These are phyloP conservation scores for Podospora bellae-mahoneyi DNA, from an alignment of 495 filamentous ascomycete species.

Conservation along the genomic window DNA sequence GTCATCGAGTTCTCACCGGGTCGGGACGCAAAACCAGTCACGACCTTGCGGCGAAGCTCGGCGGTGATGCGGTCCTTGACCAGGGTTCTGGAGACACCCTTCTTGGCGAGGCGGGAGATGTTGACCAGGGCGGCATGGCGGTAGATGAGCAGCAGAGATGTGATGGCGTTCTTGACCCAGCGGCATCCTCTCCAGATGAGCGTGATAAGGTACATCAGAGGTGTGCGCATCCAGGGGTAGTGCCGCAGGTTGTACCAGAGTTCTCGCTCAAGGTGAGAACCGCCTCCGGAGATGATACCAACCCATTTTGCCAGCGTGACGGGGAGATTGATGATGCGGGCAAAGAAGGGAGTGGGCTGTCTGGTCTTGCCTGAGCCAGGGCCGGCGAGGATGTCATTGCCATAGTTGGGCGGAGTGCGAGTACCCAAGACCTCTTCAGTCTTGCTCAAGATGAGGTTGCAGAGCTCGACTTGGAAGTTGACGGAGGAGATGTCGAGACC, in stretches of 20 bases:
- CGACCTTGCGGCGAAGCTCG: constrained; percentile 16
- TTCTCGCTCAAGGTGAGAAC: constrained; percentile 28
- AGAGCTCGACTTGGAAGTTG: constrained; percentile 23
- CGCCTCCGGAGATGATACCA: constrained; percentile 26
- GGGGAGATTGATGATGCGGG: constrained; percentile 7
- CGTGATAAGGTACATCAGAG: constrained; percentile 12
- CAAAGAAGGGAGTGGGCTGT: neutral
- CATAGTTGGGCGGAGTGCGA: neutral
- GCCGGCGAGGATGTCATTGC: neutral
- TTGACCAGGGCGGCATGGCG: constrained; percentile 22
- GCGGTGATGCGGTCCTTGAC: constrained; percentile 19
- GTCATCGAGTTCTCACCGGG: constrained; percentile 12
- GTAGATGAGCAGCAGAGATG: constrained; percentile 25
- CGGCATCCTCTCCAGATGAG: constrained; percentile 21
- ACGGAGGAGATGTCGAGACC: constrained; percentile 9
- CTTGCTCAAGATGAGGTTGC: constrained; percentile 11
- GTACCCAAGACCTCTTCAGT: constrained; percentile 7
- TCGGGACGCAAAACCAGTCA: constrained; percentile 24
- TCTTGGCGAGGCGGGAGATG: constrained; percentile 24
- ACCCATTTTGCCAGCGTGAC: constrained; percentile 23
- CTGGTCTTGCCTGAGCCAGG: neutral
- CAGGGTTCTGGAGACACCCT: constrained; percentile 22
- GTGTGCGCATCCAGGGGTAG: constrained; percentile 4
- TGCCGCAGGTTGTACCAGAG: constrained; percentile 25
- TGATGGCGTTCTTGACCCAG: constrained; percentile 21